phyloP scores from a whole-genome alignment of 179 eudicot genomes.

The Nepenthes alata region DNA sequence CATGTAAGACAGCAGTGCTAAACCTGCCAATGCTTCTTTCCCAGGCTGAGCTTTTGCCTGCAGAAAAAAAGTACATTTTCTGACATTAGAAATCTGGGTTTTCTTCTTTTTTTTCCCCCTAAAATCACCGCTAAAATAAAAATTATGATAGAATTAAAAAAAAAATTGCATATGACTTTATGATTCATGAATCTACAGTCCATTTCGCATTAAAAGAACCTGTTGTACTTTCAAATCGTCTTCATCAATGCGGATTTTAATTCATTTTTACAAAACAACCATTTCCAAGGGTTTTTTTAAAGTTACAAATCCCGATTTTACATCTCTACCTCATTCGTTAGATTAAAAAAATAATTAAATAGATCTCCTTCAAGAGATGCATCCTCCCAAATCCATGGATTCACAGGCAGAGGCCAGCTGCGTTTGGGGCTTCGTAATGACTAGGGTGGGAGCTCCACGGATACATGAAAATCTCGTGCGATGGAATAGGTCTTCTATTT shows the following conservation, averaged over 20 bases:
- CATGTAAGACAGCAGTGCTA: slow-evolving; percentile 49
- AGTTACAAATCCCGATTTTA: too few relatives aligned
- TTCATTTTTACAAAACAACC: too few relatives aligned
- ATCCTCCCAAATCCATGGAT: too few relatives aligned
- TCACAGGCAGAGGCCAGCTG: too few relatives aligned
- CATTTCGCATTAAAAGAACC: not conserved
- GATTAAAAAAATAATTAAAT: too few relatives aligned
- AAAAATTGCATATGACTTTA: not conserved
- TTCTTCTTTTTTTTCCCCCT: not conserved
- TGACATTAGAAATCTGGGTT: not conserved
- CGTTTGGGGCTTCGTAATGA: too few relatives aligned
- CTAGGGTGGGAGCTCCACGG: too few relatives aligned
- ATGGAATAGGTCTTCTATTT: too few relatives aligned
- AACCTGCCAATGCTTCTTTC: slow-evolving; percentile 29
- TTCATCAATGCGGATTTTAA: not conserved
- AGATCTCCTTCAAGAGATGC: too few relatives aligned
- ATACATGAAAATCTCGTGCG: too few relatives aligned
- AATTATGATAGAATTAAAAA: not conserved
- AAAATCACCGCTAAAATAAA: not conserved
- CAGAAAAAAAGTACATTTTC: not conserved
- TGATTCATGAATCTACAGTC: not conserved
- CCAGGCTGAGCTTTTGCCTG: slow-evolving; percentile 35
- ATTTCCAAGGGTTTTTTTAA: too few relatives aligned
- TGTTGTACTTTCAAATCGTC: not conserved
- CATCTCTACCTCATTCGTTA: too few relatives aligned